phyloP scores from a whole-genome alignment of 176 grass and related monocot genomes.

The Triticum aestivum region IWGSC_CS_RefSeq_v2.1 NC_057812.1:98050734-98051233 shows the following conservation, averaged over 20 bases:
- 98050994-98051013: conserved; percentile 8
- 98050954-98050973: too few relatives aligned
- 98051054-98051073: conserved; percentile 2
- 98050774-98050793: not conserved
- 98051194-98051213: not conserved
- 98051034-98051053: conserved; percentile 43
- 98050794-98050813: conserved; percentile 43
- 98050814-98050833: conserved; percentile 36
- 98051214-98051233: not conserved
- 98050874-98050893: too few relatives aligned
- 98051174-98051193: not conserved
- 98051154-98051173: not conserved
- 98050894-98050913: too few relatives aligned
- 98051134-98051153: not conserved
- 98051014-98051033: conserved; percentile 38
- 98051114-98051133: not conserved
- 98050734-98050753: too few relatives aligned
- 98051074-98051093: not conserved
- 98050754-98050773: too few relatives aligned
- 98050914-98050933: too few relatives aligned
- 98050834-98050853: conserved; percentile 46
- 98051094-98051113: too few relatives aligned
- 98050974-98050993: too few relatives aligned
- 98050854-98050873: conserved; percentile 37
- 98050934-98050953: too few relatives aligned